Percentiles rank a stretch among this genome's conserved stretches.
Conservation (phyloP, 176 grass and related monocot genomes). For the Avena eriantha region DNA sequence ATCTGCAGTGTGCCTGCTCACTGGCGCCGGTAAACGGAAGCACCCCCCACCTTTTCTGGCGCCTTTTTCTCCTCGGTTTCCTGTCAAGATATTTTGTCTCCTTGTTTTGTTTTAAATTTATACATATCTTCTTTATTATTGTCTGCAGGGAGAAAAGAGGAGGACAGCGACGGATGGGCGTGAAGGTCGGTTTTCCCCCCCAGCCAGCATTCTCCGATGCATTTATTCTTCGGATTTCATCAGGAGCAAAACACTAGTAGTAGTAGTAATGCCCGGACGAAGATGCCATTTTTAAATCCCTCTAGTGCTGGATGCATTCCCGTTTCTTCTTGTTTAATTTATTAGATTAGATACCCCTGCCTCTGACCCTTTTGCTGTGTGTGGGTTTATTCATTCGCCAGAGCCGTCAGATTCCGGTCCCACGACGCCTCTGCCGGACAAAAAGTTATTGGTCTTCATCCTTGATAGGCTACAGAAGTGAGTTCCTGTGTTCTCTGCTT, state of each 20-base stretch:
- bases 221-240: constrained; percentile 64
- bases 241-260: neutral
- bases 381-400: constrained; percentile 49
- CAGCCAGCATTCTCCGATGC: constrained; percentile 36
- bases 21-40: constrained; percentile 52
- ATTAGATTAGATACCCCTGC: neutral
- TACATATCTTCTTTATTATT: neutral
- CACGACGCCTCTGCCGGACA: constrained; percentile 96
- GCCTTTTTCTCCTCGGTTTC: constrained; percentile 45
- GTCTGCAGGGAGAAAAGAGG: constrained; percentile 54
- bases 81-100: constrained; percentile 26
- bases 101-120: constrained; percentile 16
- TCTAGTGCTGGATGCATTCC: constrained; percentile 42
- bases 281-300: constrained; percentile 50
- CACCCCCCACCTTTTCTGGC: constrained; percentile 41
- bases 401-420: constrained; percentile 83
- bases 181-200: constrained; percentile 68
- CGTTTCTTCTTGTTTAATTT: constrained; percentile 44
- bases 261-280: constrained; percentile 26
- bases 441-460: constrained; percentile 96
- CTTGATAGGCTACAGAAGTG: constrained; percentile 98
- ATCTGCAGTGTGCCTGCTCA: constrained; percentile 50
- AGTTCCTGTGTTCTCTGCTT: constrained; percentile 52
- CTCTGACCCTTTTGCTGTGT: constrained; percentile 43
- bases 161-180: constrained; percentile 90